These are phyloP conservation scores for Penicillium olsonii DNA, from an alignment of 2,329 filamentous ascomycete species.

Conservation along the genomic window DNA sequence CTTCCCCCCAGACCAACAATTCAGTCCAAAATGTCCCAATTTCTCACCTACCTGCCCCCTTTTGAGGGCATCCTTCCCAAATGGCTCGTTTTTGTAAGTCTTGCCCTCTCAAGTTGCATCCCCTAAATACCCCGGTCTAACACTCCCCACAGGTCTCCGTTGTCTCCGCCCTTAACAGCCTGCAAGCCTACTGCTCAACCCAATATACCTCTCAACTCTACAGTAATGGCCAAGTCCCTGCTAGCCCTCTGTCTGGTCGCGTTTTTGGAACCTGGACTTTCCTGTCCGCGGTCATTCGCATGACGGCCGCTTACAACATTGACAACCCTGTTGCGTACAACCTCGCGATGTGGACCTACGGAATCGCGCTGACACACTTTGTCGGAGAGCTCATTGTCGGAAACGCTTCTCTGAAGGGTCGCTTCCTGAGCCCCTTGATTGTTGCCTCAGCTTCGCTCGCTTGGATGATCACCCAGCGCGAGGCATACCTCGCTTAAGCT, in stretches of 20 bases:
- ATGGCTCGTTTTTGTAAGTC: conserved; percentile 65
- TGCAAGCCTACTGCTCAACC: conserved; percentile 80
- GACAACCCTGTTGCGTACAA: conserved; percentile 72
- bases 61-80: conserved; percentile 59
- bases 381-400: conserved; percentile 77
- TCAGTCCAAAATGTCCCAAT: conserved; percentile 27
- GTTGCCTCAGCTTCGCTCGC: conserved; percentile 57
- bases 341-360: conserved; percentile 78
- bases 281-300: conserved; percentile 71
- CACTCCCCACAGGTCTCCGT: conserved; percentile 62
- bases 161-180: conserved; percentile 78
- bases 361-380: conserved; percentile 76
- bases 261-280: conserved; percentile 89
- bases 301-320: conserved; percentile 84
- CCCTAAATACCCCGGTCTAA: conserved; percentile 6
- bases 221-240: conserved; percentile 54
- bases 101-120: neutral
- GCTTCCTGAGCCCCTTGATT: conserved; percentile 60
- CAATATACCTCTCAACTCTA: conserved; percentile 87
- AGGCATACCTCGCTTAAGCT: conserved; percentile 33
- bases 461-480: conserved; percentile 65
- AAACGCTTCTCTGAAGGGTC: conserved; percentile 66
- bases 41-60: conserved; percentile 37
- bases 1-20: neutral
- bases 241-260: conserved; percentile 74